Conservation (phyloP, 768 basidiomycete species). For the Boletus bicolor region DNA sequence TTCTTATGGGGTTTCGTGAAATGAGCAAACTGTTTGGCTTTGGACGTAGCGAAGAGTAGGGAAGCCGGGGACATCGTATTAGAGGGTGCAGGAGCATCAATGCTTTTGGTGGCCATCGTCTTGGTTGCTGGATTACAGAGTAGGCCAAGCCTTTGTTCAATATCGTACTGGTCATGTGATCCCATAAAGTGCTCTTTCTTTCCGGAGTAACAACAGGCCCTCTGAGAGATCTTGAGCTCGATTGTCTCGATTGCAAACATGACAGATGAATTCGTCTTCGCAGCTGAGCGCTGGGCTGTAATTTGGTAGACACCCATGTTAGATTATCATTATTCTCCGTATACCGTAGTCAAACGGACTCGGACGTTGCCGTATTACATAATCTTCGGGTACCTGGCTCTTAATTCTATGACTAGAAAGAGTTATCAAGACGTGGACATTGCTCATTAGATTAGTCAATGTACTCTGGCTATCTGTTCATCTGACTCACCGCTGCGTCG, state of each 20-base stretch:
- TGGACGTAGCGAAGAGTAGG: constrained; percentile 23
- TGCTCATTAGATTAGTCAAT: background rate
- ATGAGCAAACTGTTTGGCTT: constrained; percentile 18
- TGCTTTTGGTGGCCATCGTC: constrained; percentile 14
- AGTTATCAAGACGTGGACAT: background rate
- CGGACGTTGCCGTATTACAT: no score
- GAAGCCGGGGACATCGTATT: constrained; percentile 21
- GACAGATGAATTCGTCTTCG: no score
- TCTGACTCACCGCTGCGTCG: background rate
- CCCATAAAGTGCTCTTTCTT: background rate
- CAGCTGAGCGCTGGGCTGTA: no score
- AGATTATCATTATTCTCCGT: no score
- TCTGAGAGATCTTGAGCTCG: no score
- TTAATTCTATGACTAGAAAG: background rate
- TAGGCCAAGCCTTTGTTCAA: background rate
- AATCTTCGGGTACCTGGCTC: no score
- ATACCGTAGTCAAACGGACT: no score
- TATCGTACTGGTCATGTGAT: background rate
- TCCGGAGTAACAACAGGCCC: no score
- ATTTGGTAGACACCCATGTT: no score
- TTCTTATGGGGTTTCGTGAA: constrained; percentile 35
- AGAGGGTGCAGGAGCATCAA: background rate
- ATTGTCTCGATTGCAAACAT: no score
- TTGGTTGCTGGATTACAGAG: background rate
- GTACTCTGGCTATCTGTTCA: background rate